A percentile compares a stretch with the other conserved stretches of the same genome.
These are phyloP conservation scores for Phaffia rhodozyma DNA, from an alignment of 1,284 basidiomycete species.

Conservation along the genomic window DNA sequence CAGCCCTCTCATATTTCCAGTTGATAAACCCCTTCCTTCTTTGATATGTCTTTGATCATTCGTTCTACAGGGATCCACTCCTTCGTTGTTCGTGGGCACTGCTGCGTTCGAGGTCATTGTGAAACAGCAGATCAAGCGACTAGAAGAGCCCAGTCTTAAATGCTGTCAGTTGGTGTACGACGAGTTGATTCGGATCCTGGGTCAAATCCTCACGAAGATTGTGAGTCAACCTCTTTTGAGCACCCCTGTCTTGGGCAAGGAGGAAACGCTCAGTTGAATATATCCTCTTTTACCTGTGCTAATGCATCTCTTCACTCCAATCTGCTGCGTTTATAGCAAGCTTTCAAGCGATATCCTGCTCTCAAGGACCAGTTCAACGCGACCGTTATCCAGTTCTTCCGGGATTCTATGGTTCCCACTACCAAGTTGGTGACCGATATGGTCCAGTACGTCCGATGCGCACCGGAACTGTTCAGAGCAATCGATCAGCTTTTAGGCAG, in stretches of 20 bases:
- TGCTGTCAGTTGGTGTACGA: constrained; percentile 93
- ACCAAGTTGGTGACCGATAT: constrained; percentile 88
- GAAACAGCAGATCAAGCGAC: constrained; percentile 92
- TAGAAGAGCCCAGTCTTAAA: constrained; percentile 86
- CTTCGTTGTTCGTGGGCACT: constrained; percentile 89
- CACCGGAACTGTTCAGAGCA: constrained; percentile 9
- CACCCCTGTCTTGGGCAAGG: no score
- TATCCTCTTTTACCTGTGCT: not conserved
- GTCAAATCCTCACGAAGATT: constrained; percentile 77
- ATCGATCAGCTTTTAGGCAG: constrained; percentile 13
- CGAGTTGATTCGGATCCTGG: constrained; percentile 88
- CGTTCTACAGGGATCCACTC: constrained; percentile 67
- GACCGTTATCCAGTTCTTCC: constrained; percentile 93
- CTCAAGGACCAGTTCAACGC: constrained; percentile 87
- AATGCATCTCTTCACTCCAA: not conserved
- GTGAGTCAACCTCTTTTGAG: constrained; percentile 44
- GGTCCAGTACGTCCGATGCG: constrained; percentile 50
- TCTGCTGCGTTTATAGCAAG: constrained; percentile 48
- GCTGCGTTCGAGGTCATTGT: constrained; percentile 96
- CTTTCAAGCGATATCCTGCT: constrained; percentile 88
- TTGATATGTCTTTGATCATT: not conserved
- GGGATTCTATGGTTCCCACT: constrained; percentile 81
- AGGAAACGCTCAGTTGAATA: no score
- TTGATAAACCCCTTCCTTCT: not conserved
- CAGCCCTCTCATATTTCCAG: no score